These are phyloP conservation scores for Beauveria pseudobassiana DNA, from an alignment of 2,329 filamentous ascomycete genomes.

Conservation along the genomic window DNA sequence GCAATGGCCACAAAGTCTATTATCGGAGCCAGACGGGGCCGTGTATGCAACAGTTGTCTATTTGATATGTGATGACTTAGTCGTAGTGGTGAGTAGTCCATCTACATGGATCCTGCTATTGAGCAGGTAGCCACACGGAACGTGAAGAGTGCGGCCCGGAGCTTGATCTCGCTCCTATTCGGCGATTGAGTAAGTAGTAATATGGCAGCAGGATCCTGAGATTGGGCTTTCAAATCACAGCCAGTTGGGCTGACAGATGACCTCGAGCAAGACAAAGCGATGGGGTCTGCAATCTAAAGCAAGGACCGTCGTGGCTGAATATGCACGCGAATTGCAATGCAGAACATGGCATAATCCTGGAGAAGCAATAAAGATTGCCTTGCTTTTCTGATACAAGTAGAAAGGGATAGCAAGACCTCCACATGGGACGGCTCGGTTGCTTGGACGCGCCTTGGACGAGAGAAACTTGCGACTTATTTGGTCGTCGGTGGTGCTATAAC, in stretches of 20 bases:
- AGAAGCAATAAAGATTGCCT: neutral
- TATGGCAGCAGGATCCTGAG: neutral
- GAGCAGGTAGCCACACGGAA: neutral
- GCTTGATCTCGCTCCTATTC: neutral
- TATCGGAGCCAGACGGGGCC: neutral
- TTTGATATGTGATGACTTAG: neutral
- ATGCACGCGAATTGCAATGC: neutral
- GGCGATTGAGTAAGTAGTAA: neutral
- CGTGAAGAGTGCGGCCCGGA: neutral
- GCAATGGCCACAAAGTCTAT: neutral
- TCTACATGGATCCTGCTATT: neutral
- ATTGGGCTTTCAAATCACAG: neutral
- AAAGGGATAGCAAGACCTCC: neutral
- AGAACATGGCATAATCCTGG: neutral
- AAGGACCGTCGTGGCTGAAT: neutral
- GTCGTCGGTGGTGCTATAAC: neutral
- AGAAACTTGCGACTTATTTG: neutral
- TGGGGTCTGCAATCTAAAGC: slow-evolving; percentile 1
- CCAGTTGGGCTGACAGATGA: neutral
- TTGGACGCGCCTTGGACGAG: neutral
- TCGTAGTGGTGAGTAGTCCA: neutral
- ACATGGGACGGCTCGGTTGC: neutral
- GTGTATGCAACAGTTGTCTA: neutral
- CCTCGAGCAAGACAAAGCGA: neutral
- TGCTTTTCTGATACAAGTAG: neutral